Base-by-base conservation (phyloP, 73 alveolate genomes). In the Effrenium voratum region DNA sequence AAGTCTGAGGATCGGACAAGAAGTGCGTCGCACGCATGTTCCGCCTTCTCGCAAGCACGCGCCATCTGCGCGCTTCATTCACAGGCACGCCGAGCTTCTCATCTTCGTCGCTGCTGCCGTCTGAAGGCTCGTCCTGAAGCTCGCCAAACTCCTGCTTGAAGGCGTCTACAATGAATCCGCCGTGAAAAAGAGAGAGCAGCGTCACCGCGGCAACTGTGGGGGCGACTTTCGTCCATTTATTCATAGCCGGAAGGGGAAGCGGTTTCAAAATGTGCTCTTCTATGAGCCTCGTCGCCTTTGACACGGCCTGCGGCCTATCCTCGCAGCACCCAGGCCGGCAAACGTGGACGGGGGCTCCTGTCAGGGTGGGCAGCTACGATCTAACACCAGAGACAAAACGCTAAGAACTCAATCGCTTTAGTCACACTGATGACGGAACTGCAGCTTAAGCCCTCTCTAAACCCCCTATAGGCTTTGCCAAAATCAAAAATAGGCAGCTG, bases 241-340 rank as follows among this genome's bases (percentile, higher is more conserved):
- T 86, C 68, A 86, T 28, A 2, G 94, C 94, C 1, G 94, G 94
- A 66, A 43, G 40, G 5, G 83, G 70, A 60, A 86, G 32, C 5
- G 94, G 94, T 12, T 12, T 6, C 60, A 86, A 34, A 10, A 86
- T 47, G 47, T 24, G 46, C n/a, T 12, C 43, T 10, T 38, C 47
- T 59, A 85, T 40, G 66, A 59, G 66, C 43, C 36, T 19, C 46
- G 1, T 2, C 30, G 83, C 94, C 82, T 85, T 85, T 16, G 26
- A 2, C 60, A 85, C 41, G 36, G 60, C 38, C 36, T 85, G 68
- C 6, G 44, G 40, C 47, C 81, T 10, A 46, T 32, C 46, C 10
- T 68, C 2, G 82, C 94, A 85, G 82, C 94, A 85, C 5, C 94
- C 94, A 82, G 49, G 46, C 43, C 36, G 68, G 82, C 94, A 85